A percentile compares a stretch with the other conserved stretches of the same genome.
phyloP scores from a whole-genome alignment of 2,329 filamentous ascomycete genomes.

The Trichoderma pleuroti region DNA sequence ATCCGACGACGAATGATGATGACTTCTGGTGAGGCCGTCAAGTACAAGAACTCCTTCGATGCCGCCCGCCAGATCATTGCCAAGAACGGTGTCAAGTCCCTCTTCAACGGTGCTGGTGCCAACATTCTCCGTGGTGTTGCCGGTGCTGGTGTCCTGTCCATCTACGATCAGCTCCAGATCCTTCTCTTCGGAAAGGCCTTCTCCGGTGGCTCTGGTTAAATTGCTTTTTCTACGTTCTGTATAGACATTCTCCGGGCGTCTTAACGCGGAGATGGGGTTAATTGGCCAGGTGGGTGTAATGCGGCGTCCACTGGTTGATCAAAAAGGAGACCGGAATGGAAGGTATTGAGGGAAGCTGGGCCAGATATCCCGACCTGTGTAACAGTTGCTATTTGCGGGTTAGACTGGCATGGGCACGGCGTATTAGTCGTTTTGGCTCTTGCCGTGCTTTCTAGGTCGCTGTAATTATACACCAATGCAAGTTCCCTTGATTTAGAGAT shows the following conservation, averaged over 20 bases:
- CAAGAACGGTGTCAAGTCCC: conserved; percentile 95
- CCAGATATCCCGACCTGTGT: conserved; percentile 38
- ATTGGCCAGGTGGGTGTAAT: conserved; percentile 37
- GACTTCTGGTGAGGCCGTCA: conserved; percentile 96
- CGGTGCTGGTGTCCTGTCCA: conserved; percentile 99
- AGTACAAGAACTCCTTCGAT: conserved; percentile 97
- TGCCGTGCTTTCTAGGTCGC: conserved; percentile 50
- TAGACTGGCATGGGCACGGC: conserved; percentile 50
- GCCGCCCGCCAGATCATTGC: conserved; percentile 94
- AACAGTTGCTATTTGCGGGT: conserved; percentile 43
- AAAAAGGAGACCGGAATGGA: conserved; percentile 46
- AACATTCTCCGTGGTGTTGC: conserved; percentile 99
- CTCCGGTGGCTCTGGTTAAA: conserved; percentile 63
- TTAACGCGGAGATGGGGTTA: conserved; percentile 30
- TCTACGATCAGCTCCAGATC: conserved; percentile 99
- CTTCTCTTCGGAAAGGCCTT: conserved; percentile 99
- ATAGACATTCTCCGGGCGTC: conserved; percentile 38
- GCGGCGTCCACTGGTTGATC: conserved; percentile 38
- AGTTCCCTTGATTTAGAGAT: conserved; percentile 43
- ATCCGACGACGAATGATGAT: conserved; percentile 99
- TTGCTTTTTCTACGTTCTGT: conserved; percentile 36
- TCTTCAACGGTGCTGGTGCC: conserved; percentile 99
- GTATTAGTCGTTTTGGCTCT: conserved; percentile 42
- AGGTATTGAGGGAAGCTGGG: conserved; percentile 43
- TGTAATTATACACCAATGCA: conserved; percentile 63